Evolutionary conservation across 1,139 yeast species (phyloP).

Genomic region (Candida dubliniensis): DNA sequence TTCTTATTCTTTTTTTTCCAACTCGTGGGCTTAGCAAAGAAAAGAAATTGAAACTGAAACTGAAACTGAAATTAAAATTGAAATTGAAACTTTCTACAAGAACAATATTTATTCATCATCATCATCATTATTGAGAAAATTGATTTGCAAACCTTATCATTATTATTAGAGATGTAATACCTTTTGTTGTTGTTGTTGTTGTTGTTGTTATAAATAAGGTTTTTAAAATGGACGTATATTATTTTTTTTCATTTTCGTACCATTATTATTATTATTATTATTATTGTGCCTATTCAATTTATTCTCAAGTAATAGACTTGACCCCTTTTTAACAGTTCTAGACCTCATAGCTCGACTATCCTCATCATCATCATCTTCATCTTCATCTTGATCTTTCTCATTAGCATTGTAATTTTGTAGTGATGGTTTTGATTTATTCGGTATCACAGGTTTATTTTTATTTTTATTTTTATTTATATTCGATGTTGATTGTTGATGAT

Average conservation of each 20-base stretch:
- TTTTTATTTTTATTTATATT: neutral
- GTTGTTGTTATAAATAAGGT: neutral
- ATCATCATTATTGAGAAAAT: too few species aligned
- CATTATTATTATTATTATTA: conserved; percentile 15
- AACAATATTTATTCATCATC: too few species aligned
- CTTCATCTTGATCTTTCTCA: neutral
- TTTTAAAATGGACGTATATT: conserved; percentile 23
- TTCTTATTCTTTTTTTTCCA: too few species aligned
- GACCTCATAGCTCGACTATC: conserved; percentile 8
- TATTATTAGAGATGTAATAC: too few species aligned
- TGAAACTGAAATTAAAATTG: too few species aligned
- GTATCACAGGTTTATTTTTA: neutral
- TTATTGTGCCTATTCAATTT: conserved; percentile 15
- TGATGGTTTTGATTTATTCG: neutral
- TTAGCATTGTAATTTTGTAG: neutral
- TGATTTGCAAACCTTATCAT: too few species aligned
- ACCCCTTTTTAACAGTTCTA: conserved; percentile 20
- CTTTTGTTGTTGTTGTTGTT: too few species aligned
- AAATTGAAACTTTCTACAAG: too few species aligned
- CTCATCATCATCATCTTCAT: conserved; percentile 4
- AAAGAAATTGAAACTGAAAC: too few species aligned
- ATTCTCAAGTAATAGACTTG: conserved; percentile 14
- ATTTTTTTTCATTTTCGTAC: neutral
- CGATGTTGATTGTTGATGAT: neutral
- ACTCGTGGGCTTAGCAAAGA: too few species aligned